Percentiles rank a stretch among this genome's conserved stretches.
Conservation (phyloP, 139 green algal genomes). For the Nannochloris sp. region DNA sequence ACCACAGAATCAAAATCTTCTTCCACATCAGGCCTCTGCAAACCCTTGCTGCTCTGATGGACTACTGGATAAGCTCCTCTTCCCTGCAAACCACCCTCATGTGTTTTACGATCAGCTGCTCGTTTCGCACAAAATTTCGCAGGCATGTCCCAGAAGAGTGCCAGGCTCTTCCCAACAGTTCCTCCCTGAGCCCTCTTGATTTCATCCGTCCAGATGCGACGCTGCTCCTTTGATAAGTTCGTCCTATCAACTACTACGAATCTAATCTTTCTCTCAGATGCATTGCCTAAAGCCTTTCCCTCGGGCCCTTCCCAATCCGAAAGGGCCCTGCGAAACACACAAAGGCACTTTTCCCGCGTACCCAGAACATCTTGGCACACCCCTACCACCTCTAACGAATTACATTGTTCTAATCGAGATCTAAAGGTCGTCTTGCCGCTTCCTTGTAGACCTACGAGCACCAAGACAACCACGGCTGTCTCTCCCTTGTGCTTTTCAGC, state of each 20-base stretch:
- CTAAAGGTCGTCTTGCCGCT: slow-evolving; percentile 63
- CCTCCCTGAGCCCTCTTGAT: slow-evolving; percentile 8
- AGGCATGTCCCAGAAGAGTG: slow-evolving; percentile 13
- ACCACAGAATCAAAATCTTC: slow-evolving; percentile 50
- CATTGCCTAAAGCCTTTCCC: background rate
- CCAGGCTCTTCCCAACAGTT: slow-evolving; percentile 45
- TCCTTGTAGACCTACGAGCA: slow-evolving; percentile 29
- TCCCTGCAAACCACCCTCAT: slow-evolving; percentile 53
- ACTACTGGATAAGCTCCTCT: slow-evolving; percentile 18
- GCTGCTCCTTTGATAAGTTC: slow-evolving; percentile 50
- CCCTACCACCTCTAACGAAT: slow-evolving; percentile 19
- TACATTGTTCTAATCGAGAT: slow-evolving; percentile 16
- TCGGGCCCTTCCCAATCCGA: slow-evolving; percentile 1
- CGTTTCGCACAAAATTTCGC: slow-evolving; percentile 30
- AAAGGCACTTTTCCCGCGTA: slow-evolving; percentile 52
- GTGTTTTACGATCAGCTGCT: slow-evolving; percentile 23
- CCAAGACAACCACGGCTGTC: slow-evolving; percentile 20
- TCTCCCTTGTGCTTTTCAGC: background rate
- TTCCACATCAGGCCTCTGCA: slow-evolving; percentile 2
- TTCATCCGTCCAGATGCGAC: slow-evolving; percentile 45
- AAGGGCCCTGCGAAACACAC: slow-evolving; percentile 29
- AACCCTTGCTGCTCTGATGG: slow-evolving; percentile 7
- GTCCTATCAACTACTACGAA: slow-evolving; percentile 57
- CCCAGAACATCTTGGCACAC: slow-evolving; percentile 58
- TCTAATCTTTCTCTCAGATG: too few species aligned